Conservation (phyloP, 768 basidiomycete species). For the Phaeotremella fagi region DNA sequence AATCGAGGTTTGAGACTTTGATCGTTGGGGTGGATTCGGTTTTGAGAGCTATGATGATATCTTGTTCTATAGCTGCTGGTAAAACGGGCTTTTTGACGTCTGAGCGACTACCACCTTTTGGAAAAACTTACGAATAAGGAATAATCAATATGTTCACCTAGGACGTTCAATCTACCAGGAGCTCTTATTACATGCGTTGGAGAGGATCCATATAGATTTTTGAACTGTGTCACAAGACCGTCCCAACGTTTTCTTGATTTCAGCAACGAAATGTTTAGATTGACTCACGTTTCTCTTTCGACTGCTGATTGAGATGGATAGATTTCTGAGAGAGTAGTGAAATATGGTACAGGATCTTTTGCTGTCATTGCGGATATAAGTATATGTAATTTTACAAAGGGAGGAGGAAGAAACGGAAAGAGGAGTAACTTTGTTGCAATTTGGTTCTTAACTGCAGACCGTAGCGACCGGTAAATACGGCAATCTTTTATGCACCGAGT, state of each 20-base stretch:
- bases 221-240: conserved; percentile 17
- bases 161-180: conserved; percentile 41
- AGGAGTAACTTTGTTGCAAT: no score
- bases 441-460: no score
- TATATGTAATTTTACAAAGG: no score
- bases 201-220: conserved; percentile 12
- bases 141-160: conserved; percentile 46
- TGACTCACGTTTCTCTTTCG: conserved; percentile 15
- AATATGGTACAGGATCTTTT: conserved; percentile 14
- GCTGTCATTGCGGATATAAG: conserved; percentile 20
- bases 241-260: conserved; percentile 25
- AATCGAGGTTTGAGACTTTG: conserved; percentile 4
- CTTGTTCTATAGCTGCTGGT: conserved; percentile 77
- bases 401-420: no score
- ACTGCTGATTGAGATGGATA: conserved; percentile 19
- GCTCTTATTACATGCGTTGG: conserved; percentile 34
- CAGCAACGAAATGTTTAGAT: neutral
- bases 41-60: conserved; percentile 72
- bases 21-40: conserved; percentile 20
- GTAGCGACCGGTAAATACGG: no score
- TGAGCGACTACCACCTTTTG: neutral
- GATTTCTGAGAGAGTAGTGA: conserved; percentile 13
- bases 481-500: no score
- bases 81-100: conserved; percentile 70
- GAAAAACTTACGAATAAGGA: conserved; percentile 27